These are phyloP conservation scores for Persicaria tinctoria DNA, from an alignment of 148 eudicot genomes.

Conservation along the genomic window DNA sequence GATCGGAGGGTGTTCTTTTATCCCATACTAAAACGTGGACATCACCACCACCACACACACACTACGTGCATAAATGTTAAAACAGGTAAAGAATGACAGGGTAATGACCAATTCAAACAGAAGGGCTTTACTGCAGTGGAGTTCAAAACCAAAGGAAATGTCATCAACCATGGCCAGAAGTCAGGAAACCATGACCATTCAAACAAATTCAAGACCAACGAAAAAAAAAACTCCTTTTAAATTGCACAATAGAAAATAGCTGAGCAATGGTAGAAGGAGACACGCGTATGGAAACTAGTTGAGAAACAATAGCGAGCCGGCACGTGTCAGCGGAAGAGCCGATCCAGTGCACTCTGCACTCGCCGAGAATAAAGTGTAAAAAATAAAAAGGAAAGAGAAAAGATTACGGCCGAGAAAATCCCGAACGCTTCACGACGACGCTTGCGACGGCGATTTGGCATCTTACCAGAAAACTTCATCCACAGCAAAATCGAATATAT, in stretches of 20 bases:
- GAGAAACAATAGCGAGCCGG: background rate
- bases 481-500: constrained; percentile 3
- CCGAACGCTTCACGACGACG: background rate
- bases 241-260: background rate
- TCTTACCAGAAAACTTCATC: background rate
- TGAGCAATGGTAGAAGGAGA: background rate
- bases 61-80: background rate
- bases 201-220: too few relatives aligned
- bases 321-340: background rate
- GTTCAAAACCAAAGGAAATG: too few relatives aligned
- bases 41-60: background rate
- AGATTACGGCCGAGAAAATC: background rate
- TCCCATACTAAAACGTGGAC: background rate
- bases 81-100: background rate
- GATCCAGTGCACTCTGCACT: background rate
- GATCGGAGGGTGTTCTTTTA: background rate
- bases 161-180: too few relatives aligned
- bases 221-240: background rate
- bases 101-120: background rate
- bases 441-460: background rate
- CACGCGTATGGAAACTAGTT: background rate
- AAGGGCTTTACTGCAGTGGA: background rate
- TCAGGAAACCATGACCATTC: too few relatives aligned
- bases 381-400: background rate
- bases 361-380: background rate